Evolutionary conservation across 2,329 filamentous ascomycete genomes (phyloP), one percentile per base, ranked within the genome.

Genomic region (Alternaria ethzedia): DNA sequence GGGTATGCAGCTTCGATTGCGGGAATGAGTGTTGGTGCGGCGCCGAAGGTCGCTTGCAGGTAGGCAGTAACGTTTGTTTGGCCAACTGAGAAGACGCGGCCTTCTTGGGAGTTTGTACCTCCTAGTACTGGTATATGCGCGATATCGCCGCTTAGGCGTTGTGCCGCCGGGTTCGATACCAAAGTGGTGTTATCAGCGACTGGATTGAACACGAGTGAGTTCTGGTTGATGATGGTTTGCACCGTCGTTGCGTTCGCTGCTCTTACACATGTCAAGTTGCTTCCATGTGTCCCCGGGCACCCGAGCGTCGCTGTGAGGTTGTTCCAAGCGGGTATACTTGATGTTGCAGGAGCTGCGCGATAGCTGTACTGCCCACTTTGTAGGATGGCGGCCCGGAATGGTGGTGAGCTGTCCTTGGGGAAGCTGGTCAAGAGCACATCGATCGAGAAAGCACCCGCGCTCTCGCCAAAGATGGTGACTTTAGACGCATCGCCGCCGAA

Each of bases 401-500:
- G 74, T 6, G 72, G 71, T 6, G 55, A 59, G 15, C 65, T 65
- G 11, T 69, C 60, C 23, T 65, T 66, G 4, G 66, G 30, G 45
- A 70, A 74, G 55, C 74, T 76, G 3, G 75, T 77, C 23, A 78
- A 51, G 3, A 76, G 64, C 1, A 70, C 61, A 49, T 78, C 75
- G 10, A 73, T 66, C 0, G 75, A 70, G 23, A 69, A 69, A 4
- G 62, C 68, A 13, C 75, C 75, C 12, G 75, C 75, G 25, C 70
- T 74, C 51, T 77, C 70, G 8, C 75, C 75, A 41, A 78, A 77
- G 9, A 87, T 78, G 0, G 85, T 88, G 54, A 87, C 84, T 49
- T 84, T 83, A 5, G 68, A 66, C 0, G 78, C 65, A 70, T 87
- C 79, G 6, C 86, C 86, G 1, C 83, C 83, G 59, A 87, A 86